Evolutionary conservation across 225 moss, liverwort and hornwort genomes (phyloP), one percentile per base, ranked within the genome.

Genomic region (Marchantia paleacea): DNA sequence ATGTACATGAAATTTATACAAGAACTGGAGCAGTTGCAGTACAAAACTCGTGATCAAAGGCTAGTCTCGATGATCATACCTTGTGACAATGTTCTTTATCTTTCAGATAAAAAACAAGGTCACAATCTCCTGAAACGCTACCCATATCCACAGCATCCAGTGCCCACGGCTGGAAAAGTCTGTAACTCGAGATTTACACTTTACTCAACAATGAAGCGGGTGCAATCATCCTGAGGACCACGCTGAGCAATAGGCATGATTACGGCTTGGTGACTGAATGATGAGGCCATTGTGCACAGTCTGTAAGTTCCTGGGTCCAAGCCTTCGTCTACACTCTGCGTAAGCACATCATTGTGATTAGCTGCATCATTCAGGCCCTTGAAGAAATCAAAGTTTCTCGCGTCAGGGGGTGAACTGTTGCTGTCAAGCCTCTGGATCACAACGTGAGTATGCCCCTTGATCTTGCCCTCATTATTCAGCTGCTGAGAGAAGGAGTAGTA

Each of bases 171-270:
- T n/a, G 53, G 12, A 53, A 53, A 12, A 53, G 53, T 7, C 53
- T 53, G 53, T 53, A 12, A 53, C 53, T 53, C 53, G 53, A 7
- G 12, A 7, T 53, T 7, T 53, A 53, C 53, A 53, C 12, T 53
- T 12, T 53, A 53, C 53, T 53, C 69, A 30, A 73, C 49, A 3
- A 12, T 73, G 72, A 73, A 73, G 6, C 72, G 72, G 49, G 50
- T 73, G 72, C 72, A 73, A 29, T 73, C 72, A 73, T 73, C 72
- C 49, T 73, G n/a, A n/a, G 72, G 15, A 49, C n/a, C n/a, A n/a
- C n/a, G n/a, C n/a, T n/a, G n/a, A n/a, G n/a, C n/a, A n/a, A n/a
- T n/a, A n/a, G n/a, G 26, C 72, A 73, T 73, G 48, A 73, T 51
- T 12, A 73, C 47, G 6, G 26, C 49, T 19, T 49, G 47, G 72